Conservation (phyloP, 306 rosid genomes). For the Parietaria judaica region DNA sequence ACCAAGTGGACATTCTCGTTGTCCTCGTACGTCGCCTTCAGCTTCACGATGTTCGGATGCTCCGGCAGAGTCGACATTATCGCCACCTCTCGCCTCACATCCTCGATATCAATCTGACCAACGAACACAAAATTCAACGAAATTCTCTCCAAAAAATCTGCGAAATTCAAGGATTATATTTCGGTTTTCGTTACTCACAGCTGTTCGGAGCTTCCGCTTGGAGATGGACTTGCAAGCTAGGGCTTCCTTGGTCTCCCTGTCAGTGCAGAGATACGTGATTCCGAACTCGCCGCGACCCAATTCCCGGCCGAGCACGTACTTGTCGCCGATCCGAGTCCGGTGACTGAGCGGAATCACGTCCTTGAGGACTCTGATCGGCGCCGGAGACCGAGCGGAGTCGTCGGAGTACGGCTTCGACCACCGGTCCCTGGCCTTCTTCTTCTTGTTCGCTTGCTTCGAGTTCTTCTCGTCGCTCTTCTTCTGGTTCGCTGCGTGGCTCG, state of each 20-base stretch:
- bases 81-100: conserved; percentile 78
- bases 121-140: not conserved
- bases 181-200: conserved; percentile 13
- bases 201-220: conserved; percentile 77
- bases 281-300: conserved; percentile 99
- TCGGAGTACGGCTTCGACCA: conserved; percentile 49
- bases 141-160: too few relatives aligned
- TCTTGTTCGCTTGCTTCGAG: conserved; percentile 16
- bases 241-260: conserved; percentile 70
- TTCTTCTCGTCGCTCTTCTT: conserved; percentile 31
- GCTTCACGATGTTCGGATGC: conserved; percentile 64
- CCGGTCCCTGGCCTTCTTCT: conserved; percentile 32
- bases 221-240: conserved; percentile 95
- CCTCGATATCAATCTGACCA: conserved; percentile 54
- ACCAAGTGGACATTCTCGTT: conserved; percentile 76
- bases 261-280: conserved; percentile 85
- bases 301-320: conserved; percentile 81
- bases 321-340: conserved; percentile 67
- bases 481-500: not conserved
- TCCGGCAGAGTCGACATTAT: conserved; percentile 80
- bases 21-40: conserved; percentile 68
- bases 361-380: conserved; percentile 79
- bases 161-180: too few relatives aligned
- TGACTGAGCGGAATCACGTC: conserved; percentile 65
- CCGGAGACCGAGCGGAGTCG: conserved; percentile 35